phyloP scores from a whole-genome alignment of 495 filamentous ascomycete genomes.

The Sordaria brevicollis region DNA sequence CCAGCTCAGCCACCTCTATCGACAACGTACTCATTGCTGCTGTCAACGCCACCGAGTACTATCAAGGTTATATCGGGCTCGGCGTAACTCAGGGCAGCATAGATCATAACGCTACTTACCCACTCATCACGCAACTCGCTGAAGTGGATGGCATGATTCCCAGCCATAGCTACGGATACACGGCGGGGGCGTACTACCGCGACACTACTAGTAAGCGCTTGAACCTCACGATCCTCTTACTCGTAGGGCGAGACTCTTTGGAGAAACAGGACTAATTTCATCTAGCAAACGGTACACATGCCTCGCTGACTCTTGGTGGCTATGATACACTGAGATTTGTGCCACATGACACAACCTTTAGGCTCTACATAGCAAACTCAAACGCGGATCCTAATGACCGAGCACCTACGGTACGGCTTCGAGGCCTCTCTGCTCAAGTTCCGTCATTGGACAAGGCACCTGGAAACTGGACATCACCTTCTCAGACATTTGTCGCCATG shows the following conservation, averaged over 20 bases:
- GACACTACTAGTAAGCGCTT: constrained; percentile 11
- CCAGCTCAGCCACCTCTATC: constrained; percentile 30
- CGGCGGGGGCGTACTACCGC: constrained; percentile 56
- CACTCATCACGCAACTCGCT: constrained; percentile 33
- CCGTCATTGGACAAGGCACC: constrained; percentile 26
- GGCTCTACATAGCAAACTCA: constrained; percentile 18
- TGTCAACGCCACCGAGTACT: constrained; percentile 45
- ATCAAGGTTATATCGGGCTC: constrained; percentile 49
- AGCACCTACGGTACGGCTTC: constrained; percentile 43
- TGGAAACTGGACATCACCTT: constrained; percentile 28
- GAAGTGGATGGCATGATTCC: constrained; percentile 42
- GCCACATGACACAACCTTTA: constrained; percentile 43
- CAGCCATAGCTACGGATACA: constrained; percentile 57
- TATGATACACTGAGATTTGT: constrained; percentile 51
- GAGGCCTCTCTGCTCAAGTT: constrained; percentile 43
- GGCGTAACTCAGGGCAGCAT: constrained; percentile 37
- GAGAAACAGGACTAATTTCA: background rate
- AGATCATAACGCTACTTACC: constrained; percentile 22
- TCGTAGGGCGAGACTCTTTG: background rate
- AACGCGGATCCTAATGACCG: constrained; percentile 22
- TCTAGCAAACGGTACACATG: constrained; percentile 31
- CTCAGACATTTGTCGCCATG: constrained; percentile 28
- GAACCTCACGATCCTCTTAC: background rate
- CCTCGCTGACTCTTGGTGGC: constrained; percentile 52
- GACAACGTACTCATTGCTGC: constrained; percentile 41